Base-by-base conservation (phyloP, 2,329 filamentous ascomycete species). In the Cercospora citrullina region DNA sequence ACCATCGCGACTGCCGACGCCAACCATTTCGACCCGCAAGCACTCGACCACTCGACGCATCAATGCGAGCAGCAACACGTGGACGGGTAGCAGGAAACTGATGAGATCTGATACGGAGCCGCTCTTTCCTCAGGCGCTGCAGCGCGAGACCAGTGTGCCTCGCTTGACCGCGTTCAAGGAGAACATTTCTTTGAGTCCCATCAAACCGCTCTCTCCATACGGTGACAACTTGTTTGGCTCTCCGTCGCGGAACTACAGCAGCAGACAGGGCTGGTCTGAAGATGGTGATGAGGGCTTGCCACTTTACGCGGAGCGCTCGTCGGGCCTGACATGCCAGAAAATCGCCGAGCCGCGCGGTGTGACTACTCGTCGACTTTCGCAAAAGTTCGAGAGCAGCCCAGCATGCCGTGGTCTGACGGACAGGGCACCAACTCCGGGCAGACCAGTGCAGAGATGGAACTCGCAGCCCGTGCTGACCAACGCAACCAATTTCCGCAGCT, bases 51-150 rank as follows among this genome's bases (percentile, higher is more conserved):
- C 69, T 16, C 69, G 71, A 31, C 66, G 75, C 14, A 10, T 59
- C 12, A 36, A 71, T 1, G 51, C 67, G 2, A 51, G 68, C 23
- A 69, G 71, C 59, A 69, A 69, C 18, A 59, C 60, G 12, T 67
- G 65, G 5, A 42, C 48, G 4, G 66, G 69, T 16, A 69, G 64
- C 14, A 72, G 69, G 53, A 68, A 71, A 18, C 71, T 78, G 39
- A 71, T 72, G 30, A 65, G 76, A 51, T 78, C 76, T 9, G 77
- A 79, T 33, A 79, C 77, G 10, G 74, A 77, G 72, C 77, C 78
- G 9, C 66, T 78, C 68, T 69, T 79, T 23, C 70, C 60, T 21
- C 59, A 63, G 60, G 58, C 63, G 69, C 53, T 18, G 33, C 64
- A 72, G 31, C 63, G 67, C 39, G 45, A 60, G 53, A 67, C 55